Percentiles rank a stretch among this genome's conserved stretches.
Evolutionary conservation across 2,329 filamentous ascomycete genomes (phyloP).

Genomic region (Cryphonectria radicalis): DNA sequence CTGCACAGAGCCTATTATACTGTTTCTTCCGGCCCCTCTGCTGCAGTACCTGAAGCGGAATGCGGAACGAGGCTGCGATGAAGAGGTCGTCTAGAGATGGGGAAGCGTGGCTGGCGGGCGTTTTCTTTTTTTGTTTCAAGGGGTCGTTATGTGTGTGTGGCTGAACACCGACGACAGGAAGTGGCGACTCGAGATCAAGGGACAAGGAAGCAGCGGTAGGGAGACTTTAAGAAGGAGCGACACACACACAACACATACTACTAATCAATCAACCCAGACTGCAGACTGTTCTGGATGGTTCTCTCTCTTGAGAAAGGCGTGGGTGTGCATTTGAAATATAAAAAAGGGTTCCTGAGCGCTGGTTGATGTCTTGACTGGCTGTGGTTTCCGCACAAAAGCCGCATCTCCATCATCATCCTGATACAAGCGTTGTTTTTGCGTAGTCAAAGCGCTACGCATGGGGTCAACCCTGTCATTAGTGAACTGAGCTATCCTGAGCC

Average conservation of each 20-base stretch:
- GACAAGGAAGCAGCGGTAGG: not conserved
- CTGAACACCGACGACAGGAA: no score
- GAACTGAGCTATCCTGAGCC: not conserved
- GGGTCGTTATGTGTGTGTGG: not conserved
- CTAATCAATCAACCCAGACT: no score
- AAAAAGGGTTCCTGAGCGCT: not conserved
- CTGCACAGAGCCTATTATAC: not conserved
- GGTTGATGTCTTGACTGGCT: slow-evolving; percentile 9
- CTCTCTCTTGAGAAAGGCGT: not conserved
- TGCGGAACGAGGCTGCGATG: not conserved
- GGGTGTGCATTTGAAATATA: not conserved
- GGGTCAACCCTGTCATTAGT: not conserved
- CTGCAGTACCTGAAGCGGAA: not conserved
- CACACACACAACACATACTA: not conserved
- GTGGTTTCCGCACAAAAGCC: slow-evolving; percentile 28
- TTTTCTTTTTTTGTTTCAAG: not conserved
- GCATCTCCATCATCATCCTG: slow-evolving; percentile 12
- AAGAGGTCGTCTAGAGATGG: not conserved
- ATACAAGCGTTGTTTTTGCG: slow-evolving; percentile 29
- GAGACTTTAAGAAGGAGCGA: not conserved
- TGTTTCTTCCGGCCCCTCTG: not conserved
- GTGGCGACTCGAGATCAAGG: not conserved
- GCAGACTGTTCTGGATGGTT: slow-evolving; percentile 8
- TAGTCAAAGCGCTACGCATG: not conserved
- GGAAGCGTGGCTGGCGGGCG: not conserved